These are phyloP conservation scores for Aspergillus eucalypticola DNA, from an alignment of 2,329 filamentous ascomycete species.

Conservation along the genomic window DNA sequence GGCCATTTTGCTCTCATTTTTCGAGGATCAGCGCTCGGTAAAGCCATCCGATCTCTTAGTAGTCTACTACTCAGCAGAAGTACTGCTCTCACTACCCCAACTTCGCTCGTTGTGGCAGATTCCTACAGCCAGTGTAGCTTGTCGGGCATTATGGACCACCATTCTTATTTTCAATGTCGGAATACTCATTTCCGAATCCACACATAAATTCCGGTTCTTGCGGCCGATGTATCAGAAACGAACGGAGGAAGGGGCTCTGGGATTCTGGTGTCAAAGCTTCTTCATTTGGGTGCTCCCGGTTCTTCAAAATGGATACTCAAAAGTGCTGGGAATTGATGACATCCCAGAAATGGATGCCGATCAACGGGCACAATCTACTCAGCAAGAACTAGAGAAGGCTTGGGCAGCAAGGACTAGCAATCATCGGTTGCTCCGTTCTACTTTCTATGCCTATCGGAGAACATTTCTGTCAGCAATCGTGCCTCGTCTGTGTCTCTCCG, in stretches of 20 bases:
- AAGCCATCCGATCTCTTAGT: not conserved
- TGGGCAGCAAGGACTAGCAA: not conserved
- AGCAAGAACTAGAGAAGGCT: not conserved
- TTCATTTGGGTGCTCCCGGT: not conserved
- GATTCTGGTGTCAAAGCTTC: not conserved
- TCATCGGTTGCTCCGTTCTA: not conserved
- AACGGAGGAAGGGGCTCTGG: not conserved
- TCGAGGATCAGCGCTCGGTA: not conserved
- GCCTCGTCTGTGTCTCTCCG: not conserved
- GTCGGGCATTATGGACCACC: not conserved
- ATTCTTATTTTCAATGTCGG: not conserved
- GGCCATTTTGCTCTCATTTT: not conserved
- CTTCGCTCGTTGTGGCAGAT: not conserved
- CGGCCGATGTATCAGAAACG: not conserved
- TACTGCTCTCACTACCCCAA: not conserved
- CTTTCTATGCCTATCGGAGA: not conserved
- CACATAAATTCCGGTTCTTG: not conserved
- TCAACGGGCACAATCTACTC: not conserved
- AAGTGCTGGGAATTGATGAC: not conserved
- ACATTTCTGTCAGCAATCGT: not conserved
- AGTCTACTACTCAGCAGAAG: not conserved
- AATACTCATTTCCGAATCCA: not conserved
- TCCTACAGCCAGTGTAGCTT: not conserved
- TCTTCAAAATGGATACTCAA: not conserved
- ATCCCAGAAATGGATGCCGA: not conserved